Conservation (phyloP, 257 asterid genomes). For the Solanum piurae region DNA sequence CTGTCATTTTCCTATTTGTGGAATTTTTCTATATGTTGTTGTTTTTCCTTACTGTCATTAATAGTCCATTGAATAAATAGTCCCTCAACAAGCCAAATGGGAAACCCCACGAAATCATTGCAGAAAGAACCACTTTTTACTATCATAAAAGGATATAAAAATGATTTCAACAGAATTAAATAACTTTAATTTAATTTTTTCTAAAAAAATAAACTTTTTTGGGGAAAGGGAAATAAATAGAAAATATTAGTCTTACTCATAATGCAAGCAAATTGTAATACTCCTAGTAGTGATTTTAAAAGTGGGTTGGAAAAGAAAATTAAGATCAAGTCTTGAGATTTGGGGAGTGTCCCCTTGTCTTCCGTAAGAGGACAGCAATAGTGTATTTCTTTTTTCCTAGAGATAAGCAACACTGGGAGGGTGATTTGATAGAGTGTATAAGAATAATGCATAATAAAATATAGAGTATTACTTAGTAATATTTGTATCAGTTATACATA, state of each 20-base stretch:
- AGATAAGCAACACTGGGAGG: slow-evolving; percentile 13
- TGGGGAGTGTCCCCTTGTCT: slow-evolving; percentile 40
- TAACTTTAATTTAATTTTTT: no score
- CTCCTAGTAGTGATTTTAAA: background rate
- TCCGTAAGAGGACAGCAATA: slow-evolving; percentile 7
- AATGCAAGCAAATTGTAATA: background rate
- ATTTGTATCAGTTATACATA: no score
- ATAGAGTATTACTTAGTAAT: no score
- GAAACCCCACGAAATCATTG: background rate
- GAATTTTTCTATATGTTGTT: background rate
- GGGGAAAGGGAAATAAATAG: background rate
- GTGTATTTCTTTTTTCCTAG: background rate
- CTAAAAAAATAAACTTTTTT: background rate
- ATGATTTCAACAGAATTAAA: no score
- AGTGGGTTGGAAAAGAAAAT: slow-evolving; percentile 6
- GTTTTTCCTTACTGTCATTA: background rate
- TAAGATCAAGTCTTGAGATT: slow-evolving; percentile 24
- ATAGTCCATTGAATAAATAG: background rate
- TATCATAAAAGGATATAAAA: background rate
- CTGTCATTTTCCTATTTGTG: background rate
- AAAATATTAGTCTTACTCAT: background rate
- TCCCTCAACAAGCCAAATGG: background rate
- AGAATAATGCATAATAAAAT: no score
- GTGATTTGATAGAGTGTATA: no score
- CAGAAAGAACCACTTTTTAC: background rate